Conservation (phyloP, 2,329 filamentous ascomycete genomes). For the Fusarium drepaniforme region DNA sequence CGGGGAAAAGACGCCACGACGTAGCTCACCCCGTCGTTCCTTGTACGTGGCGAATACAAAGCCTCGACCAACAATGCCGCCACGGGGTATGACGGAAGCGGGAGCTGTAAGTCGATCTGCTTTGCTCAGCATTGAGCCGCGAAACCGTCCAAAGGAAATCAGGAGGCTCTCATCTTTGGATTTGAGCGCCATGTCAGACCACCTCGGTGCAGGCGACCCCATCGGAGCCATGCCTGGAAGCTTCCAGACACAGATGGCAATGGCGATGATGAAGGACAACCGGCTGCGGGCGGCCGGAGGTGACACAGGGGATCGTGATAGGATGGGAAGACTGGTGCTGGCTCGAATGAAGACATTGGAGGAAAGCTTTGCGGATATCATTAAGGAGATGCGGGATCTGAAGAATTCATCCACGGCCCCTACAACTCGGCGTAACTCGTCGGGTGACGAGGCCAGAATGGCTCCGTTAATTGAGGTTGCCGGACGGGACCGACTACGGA, state of each 20-base stretch:
- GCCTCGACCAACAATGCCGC: conserved; percentile 68
- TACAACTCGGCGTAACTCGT: conserved; percentile 65
- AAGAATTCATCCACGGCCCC: conserved; percentile 61
- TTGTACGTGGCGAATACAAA: conserved; percentile 60
- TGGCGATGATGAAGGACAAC: conserved; percentile 71
- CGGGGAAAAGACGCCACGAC: conserved; percentile 55
- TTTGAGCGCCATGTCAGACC: conserved; percentile 80
- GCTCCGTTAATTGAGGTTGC: conserved; percentile 51
- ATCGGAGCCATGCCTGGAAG: conserved; percentile 77
- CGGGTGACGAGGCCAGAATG: conserved; percentile 54
- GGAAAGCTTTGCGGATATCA: conserved; percentile 89
- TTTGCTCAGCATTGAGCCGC: conserved; percentile 64
- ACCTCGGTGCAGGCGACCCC: conserved; percentile 69
- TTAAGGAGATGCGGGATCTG: conserved; percentile 80
- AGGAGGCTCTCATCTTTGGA: conserved; percentile 74
- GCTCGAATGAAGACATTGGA: conserved; percentile 94
- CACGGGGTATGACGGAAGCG: conserved; percentile 51
- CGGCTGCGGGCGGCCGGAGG: conserved; percentile 62
- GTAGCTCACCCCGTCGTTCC: conserved; percentile 61
- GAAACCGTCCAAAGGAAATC: conserved; percentile 52
- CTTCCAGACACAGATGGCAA: conserved; percentile 85
- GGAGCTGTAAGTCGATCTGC: conserved; percentile 56
- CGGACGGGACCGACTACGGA: conserved; percentile 45
- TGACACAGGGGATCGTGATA: conserved; percentile 65
- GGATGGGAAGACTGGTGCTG: conserved; percentile 84